Evolutionary conservation across 352 stramenopile species (phyloP).

Genomic region (Bremia lactucae): DNA sequence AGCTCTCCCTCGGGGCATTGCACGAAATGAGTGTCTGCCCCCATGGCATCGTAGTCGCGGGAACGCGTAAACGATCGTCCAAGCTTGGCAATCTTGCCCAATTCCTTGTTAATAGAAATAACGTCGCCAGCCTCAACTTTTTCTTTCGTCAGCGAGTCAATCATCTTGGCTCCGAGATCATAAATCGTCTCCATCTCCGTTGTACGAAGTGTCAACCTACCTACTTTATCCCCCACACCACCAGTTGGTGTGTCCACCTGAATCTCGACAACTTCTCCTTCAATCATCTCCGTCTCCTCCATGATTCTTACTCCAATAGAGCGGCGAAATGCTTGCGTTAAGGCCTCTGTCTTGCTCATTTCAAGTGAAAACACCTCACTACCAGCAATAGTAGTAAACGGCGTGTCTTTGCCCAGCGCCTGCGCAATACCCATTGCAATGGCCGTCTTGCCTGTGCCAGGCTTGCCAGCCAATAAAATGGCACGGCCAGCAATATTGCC

Average conservation of each 20-base stretch:
- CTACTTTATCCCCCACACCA: constrained; percentile 70
- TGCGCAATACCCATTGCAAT: constrained; percentile 98
- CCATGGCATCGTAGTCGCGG: constrained; percentile 98
- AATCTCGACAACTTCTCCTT: constrained; percentile 99
- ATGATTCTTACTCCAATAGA: constrained; percentile 98
- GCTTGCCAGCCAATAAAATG: constrained; percentile 94
- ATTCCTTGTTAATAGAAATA: constrained; percentile 99
- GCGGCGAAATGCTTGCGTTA: constrained; percentile 96
- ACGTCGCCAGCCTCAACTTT: constrained; percentile 98
- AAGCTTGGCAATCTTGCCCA: constrained; percentile 96
- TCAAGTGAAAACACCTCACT: constrained; percentile 98
- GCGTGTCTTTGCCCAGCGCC: constrained; percentile 95
- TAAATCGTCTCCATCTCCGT: constrained; percentile 99
- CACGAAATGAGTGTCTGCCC: constrained; percentile 79
- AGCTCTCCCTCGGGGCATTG: constrained; percentile 93
- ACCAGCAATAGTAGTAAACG: constrained; percentile 97
- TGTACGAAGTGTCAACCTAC: constrained; percentile 95
- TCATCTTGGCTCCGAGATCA: constrained; percentile 99
- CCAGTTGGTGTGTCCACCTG: constrained; percentile 90
- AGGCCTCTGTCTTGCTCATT: constrained; percentile 99
- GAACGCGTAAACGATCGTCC: constrained; percentile 95
- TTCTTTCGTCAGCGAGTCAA: constrained; percentile 97
- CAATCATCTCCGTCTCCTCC: constrained; percentile 99
- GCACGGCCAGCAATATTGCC: constrained; percentile 95
- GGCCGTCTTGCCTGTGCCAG: constrained; percentile 94